phyloP scores from a whole-genome alignment of 2,329 filamentous ascomycete genomes.

The Sporothrix brasiliensis region DNA sequence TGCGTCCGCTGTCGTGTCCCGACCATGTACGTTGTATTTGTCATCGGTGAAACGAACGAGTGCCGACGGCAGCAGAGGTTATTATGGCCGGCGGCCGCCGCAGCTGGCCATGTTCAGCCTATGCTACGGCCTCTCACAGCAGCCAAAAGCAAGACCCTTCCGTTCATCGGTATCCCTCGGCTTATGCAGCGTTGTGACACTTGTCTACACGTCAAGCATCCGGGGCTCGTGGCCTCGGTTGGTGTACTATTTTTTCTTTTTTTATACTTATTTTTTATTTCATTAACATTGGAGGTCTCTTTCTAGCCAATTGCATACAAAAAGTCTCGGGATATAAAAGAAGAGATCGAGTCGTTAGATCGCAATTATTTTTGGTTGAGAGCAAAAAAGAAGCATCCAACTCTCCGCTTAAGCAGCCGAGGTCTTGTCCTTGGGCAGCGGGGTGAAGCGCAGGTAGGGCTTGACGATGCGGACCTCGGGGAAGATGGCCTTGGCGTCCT shows the following conservation, averaged over 20 bases:
- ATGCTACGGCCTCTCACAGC: background rate
- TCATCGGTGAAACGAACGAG: background rate
- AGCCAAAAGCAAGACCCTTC: background rate
- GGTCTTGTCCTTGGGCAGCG: conserved; percentile 56
- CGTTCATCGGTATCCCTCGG: background rate
- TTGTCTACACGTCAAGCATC: background rate
- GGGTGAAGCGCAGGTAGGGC: conserved; percentile 74
- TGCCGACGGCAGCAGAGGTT: background rate
- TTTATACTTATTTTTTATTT: background rate
- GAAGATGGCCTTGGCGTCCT: conserved; percentile 86
- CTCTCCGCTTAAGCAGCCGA: conserved; percentile 25
- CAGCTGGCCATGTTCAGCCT: background rate
- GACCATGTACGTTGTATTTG: background rate
- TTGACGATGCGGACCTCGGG: conserved; percentile 71
- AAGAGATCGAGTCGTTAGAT: background rate
- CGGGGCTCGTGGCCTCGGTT: background rate
- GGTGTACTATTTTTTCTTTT: conserved; percentile 7
- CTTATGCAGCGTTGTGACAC: background rate
- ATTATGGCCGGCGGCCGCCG: background rate
- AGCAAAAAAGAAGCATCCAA: background rate
- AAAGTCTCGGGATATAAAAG: conserved; percentile 22
- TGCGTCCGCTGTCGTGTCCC: background rate
- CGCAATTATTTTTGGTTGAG: background rate
- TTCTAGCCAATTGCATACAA: conserved; percentile 24
- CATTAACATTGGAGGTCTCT: conserved; percentile 11